Conservation (phyloP, 306 rosid species). For the Crataegus laevigata region DNA sequence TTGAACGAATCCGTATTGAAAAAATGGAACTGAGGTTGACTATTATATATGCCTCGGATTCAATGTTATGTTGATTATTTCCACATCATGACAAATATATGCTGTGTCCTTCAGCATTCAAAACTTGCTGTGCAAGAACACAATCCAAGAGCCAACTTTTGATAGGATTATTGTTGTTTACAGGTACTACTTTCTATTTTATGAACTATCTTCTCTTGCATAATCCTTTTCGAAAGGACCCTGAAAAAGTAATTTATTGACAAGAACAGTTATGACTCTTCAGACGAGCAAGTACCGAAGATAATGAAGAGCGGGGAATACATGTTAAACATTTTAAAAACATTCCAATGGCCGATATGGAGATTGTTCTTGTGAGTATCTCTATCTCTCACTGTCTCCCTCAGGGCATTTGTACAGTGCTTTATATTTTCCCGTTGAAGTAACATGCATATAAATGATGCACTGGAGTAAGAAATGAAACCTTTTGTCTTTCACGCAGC, state of each 20-base stretch:
- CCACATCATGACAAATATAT: slow-evolving; percentile 16
- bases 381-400: background rate
- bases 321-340: slow-evolving; percentile 76
- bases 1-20: slow-evolving; percentile 83
- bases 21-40: slow-evolving; percentile 71
- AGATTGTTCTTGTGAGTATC: slow-evolving; percentile 81
- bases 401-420: too few species aligned
- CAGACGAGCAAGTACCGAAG: slow-evolving; percentile 51
- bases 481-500: slow-evolving; percentile 52
- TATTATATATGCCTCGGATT: background rate
- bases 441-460: too few species aligned
- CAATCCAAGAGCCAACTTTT: slow-evolving; percentile 95
- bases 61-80: background rate
- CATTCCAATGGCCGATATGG: slow-evolving; percentile 98
- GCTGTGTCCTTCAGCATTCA: slow-evolving; percentile 34
- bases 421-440: too few species aligned
- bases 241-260: too few species aligned
- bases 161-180: slow-evolving; percentile 87
- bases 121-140: slow-evolving; percentile 57
- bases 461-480: background rate
- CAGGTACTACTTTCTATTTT: slow-evolving; percentile 43
- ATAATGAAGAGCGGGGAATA: slow-evolving; percentile 60
- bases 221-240: background rate
- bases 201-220: background rate
- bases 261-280: slow-evolving; percentile 13